Percentiles rank a stretch among this genome's conserved stretches.
phyloP scores from a whole-genome alignment of 768 basidiomycete genomes.

The Boletus vinaceobasis region DNA sequence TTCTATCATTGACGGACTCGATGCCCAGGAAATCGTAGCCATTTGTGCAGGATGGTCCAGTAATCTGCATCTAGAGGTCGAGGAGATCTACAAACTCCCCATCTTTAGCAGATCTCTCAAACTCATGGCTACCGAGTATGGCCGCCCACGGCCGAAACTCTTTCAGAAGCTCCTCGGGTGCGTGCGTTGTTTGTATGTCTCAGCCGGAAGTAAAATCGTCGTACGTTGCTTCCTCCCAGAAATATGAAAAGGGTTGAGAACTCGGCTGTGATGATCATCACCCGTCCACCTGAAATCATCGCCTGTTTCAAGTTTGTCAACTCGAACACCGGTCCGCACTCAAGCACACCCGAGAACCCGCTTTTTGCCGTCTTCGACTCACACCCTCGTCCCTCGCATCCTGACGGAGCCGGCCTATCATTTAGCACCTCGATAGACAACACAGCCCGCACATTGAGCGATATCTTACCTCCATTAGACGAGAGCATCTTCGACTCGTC shows the following conservation, averaged over 20 bases:
- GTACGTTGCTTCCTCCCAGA: conserved; percentile 10
- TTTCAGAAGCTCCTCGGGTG: conserved; percentile 34
- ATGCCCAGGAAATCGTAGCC: conserved; percentile 48
- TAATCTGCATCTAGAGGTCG: conserved; percentile 53
- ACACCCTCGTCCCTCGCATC: conserved; percentile 57
- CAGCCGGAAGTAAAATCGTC: not conserved
- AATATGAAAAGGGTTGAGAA: conserved; percentile 17
- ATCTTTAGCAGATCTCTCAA: conserved; percentile 44
- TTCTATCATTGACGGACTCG: not conserved
- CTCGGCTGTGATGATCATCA: conserved; percentile 49
- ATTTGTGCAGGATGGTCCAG: conserved; percentile 58
- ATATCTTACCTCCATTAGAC: conserved; percentile 48
- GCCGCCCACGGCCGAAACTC: conserved; percentile 33
- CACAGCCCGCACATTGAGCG: conserved; percentile 42
- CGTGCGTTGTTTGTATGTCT: conserved; percentile 2
- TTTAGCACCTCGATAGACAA: conserved; percentile 45
- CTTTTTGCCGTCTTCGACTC: conserved; percentile 66
- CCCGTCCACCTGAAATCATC: conserved; percentile 69
- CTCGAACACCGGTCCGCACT: not conserved
- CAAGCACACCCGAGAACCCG: conserved; percentile 11
- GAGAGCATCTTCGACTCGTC: conserved; percentile 38
- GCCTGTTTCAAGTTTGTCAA: conserved; percentile 42
- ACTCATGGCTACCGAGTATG: conserved; percentile 35
- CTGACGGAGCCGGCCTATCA: conserved; percentile 57
- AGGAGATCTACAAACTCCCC: conserved; percentile 47